Base-by-base conservation (phyloP, 441 rosid genomes). In the Euphorbia schlechtendalii region DNA sequence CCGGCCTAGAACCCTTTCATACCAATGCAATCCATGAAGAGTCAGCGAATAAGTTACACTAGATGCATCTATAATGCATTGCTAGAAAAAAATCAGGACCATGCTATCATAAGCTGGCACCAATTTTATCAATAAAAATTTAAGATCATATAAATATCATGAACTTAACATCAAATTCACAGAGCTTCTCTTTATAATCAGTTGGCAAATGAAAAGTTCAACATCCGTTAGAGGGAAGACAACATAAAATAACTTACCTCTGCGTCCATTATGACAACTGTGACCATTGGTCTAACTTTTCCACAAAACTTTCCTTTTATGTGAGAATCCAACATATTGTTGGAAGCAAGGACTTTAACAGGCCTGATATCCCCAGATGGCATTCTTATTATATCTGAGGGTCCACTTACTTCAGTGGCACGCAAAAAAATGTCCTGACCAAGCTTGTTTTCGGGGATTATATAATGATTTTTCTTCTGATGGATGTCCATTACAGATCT, bases 381-480 rank as follows among this genome's bases (percentile, higher is more conserved):
- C 97, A 95, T 86, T 77, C 83, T 85, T 66, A 79, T 71, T 56
- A 84, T 71, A 72, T 84, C 82, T 10, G 83, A 74, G 41, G 75
- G 76, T 52, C 90, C 95, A 71, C 76, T 74, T 68, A 74, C 78
- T 78, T 92, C 92, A 38, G 84, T 77, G 59, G 90, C 84, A 63
- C 95, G 85, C 54, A 95, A 80, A 74, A 82, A 92, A 74, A 95
- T 88, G 72, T 95, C 99, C 77, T 82, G 90, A 67, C 98, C 99
- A 76, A 95, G 92, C 79, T 89, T 89, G 82, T 95, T 95, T 74
- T 84, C 87, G 38, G 98, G 96, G 71, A 92, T 80, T 76, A 95
- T 84, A 63, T 75, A 92, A 78, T 86, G 88, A 71, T 81, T 83
- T 78, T 78, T 86, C 84, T 73, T 88, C 68, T 88, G 90, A 78